Conservation (phyloP, 768 basidiomycete species). For the Roridomyces roridus region DNA sequence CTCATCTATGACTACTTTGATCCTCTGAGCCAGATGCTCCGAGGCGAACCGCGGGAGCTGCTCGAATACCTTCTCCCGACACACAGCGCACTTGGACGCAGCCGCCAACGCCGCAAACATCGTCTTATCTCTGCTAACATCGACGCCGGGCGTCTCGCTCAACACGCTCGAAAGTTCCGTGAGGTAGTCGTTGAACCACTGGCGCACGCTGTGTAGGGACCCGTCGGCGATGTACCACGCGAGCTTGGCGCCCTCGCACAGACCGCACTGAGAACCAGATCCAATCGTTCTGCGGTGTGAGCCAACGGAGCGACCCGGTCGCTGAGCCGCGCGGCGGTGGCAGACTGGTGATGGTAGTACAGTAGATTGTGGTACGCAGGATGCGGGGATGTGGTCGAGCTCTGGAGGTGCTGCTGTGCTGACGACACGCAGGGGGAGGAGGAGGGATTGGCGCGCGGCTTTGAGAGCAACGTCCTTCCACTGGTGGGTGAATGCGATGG, state of each 20-base stretch:
- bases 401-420: no score
- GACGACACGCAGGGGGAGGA: no score
- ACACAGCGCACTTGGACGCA: background rate
- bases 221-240: background rate
- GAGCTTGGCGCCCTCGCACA: background rate
- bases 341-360: no score
- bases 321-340: no score
- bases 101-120: background rate
- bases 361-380: no score
- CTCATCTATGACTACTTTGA: background rate
- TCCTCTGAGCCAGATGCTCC: background rate
- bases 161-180: background rate
- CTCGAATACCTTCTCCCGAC: background rate
- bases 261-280: background rate
- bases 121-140: background rate
- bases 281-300: no score
- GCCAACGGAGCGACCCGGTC: no score
- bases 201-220: background rate
- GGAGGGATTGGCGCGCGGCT: no score
- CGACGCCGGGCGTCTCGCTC: background rate
- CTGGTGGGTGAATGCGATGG: background rate
- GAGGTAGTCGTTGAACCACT: slow-evolving; percentile 3
- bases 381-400: no score
- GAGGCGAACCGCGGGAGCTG: background rate
- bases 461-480: background rate